Conservation (phyloP, 208 protist species). For the Trypanosoma platydactyli region DNA sequence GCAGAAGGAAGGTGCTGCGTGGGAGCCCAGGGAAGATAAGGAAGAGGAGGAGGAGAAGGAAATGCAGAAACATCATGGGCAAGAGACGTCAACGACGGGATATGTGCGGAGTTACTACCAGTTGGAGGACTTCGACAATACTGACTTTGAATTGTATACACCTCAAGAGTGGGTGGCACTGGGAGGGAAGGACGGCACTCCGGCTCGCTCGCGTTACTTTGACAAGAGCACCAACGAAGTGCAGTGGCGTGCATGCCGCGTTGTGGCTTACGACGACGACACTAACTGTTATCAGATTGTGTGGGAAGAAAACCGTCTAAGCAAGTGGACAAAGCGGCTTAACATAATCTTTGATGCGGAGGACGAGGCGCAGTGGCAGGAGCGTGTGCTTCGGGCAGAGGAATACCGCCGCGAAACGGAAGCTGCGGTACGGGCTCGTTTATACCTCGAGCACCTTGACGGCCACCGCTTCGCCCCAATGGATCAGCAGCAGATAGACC, state of each 20-base stretch:
- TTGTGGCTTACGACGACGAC: slow-evolving; percentile 68
- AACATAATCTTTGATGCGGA: slow-evolving; percentile 92
- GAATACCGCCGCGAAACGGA: slow-evolving; percentile 75
- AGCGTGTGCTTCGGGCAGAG: slow-evolving; percentile 71
- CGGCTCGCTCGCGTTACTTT: slow-evolving; percentile 84
- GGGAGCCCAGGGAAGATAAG: background rate
- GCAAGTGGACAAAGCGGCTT: slow-evolving; percentile 85
- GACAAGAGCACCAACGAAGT: slow-evolving; percentile 33
- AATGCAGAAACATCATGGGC: background rate
- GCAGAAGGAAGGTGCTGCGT: background rate
- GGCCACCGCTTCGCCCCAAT: slow-evolving; percentile 61
- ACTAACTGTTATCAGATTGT: slow-evolving; percentile 65
- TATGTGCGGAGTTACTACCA: slow-evolving; percentile 52
- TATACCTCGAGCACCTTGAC: slow-evolving; percentile 79
- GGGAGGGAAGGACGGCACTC: slow-evolving; percentile 56
- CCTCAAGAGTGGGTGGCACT: slow-evolving; percentile 83
- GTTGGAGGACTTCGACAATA: slow-evolving; percentile 89
- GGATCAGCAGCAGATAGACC: slow-evolving; percentile 83
- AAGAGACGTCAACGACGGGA: background rate
- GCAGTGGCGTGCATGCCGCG: slow-evolving; percentile 71
- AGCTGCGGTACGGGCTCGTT: slow-evolving; percentile 57
- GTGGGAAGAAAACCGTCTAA: slow-evolving; percentile 65
- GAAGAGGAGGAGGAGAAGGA: background rate
- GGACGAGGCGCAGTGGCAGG: slow-evolving; percentile 65
- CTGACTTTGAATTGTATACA: slow-evolving; percentile 59